A percentile compares a stretch with the other conserved stretches of the same genome.
These are phyloP conservation scores for Heliamphora pulchella DNA, from an alignment of 179 eudicot species.

Conservation along the genomic window DNA sequence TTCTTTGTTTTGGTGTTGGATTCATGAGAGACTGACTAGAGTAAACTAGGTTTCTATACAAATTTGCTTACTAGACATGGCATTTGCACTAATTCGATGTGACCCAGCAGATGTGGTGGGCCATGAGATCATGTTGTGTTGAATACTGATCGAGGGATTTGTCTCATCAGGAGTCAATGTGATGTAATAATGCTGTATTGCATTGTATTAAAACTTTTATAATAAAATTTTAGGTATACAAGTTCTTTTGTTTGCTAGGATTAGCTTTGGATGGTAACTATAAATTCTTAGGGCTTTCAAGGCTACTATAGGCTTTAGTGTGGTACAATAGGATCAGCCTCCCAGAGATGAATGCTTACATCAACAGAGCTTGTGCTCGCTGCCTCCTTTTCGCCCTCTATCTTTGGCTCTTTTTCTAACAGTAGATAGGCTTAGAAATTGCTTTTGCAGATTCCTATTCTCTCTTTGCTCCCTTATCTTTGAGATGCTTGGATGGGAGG, in stretches of 20 bases:
- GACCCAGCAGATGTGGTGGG: not conserved
- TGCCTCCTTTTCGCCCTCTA: too few relatives aligned
- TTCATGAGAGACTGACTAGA: not conserved
- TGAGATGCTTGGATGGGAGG: too few relatives aligned
- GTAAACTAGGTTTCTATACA: not conserved
- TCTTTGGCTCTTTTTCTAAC: too few relatives aligned
- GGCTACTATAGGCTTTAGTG: not conserved
- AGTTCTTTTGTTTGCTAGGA: not conserved
- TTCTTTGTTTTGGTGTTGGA: not conserved
- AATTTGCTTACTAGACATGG: not conserved
- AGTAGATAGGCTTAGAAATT: too few relatives aligned
- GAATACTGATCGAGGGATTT: not conserved
- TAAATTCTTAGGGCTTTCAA: not conserved
- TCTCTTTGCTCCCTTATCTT: too few relatives aligned
- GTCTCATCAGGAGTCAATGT: not conserved
- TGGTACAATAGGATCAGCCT: not conserved
- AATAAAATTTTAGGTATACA: not conserved
- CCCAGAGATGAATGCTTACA: too few relatives aligned
- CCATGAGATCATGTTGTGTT: not conserved
- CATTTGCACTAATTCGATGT: not conserved
- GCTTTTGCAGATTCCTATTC: too few relatives aligned
- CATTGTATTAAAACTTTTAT: not conserved
- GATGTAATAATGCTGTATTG: not conserved
- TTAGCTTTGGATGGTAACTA: not conserved
- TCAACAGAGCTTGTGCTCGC: too few relatives aligned